These are phyloP conservation scores for Pseudopyricularia javanii DNA, from an alignment of 2,329 filamentous ascomycete species.

Conservation along the genomic window DNA sequence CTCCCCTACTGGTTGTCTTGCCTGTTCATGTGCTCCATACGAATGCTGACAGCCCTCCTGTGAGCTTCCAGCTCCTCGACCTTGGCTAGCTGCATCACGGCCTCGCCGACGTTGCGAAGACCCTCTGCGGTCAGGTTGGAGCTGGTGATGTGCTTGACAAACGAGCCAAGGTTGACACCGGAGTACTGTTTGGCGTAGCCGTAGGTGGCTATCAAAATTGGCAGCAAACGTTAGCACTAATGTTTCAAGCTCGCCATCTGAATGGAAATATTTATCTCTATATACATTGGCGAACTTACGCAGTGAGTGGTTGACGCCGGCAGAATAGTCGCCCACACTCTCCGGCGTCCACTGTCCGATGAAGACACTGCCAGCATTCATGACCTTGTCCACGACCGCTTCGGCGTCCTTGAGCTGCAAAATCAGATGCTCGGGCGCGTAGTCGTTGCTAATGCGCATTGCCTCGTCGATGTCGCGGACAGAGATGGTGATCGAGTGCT, in stretches of 20 bases:
- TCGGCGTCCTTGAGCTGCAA: constrained; percentile 74
- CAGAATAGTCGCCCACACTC: constrained; percentile 95
- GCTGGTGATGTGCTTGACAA: constrained; percentile 96
- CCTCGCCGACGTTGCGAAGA: constrained; percentile 69
- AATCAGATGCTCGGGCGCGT: constrained; percentile 94
- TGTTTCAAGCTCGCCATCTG: too few relatives aligned
- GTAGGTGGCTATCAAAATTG: constrained; percentile 60
- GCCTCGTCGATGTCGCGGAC: constrained; percentile 61
- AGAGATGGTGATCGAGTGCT: constrained; percentile 68
- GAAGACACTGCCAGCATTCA: constrained; percentile 94
- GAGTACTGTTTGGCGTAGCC: constrained; percentile 98
- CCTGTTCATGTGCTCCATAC: constrained; percentile 41
- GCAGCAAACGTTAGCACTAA: not conserved
- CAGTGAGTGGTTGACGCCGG: constrained; percentile 92
- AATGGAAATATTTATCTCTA: too few relatives aligned
- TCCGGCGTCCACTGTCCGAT: constrained; percentile 95
- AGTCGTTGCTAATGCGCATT: constrained; percentile 77
- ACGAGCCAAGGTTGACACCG: constrained; percentile 89
- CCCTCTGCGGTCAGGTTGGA: constrained; percentile 80
- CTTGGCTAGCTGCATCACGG: constrained; percentile 89
- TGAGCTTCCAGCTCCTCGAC: constrained; percentile 95
- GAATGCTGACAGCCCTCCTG: constrained; percentile 77
- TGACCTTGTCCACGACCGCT: constrained; percentile 61
- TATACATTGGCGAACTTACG: constrained; percentile 50
- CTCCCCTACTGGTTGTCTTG: not conserved